These are phyloP conservation scores for Trichocomaceae sp. DNA, from an alignment of 2,329 filamentous ascomycete species.

Conservation along the genomic window DNA sequence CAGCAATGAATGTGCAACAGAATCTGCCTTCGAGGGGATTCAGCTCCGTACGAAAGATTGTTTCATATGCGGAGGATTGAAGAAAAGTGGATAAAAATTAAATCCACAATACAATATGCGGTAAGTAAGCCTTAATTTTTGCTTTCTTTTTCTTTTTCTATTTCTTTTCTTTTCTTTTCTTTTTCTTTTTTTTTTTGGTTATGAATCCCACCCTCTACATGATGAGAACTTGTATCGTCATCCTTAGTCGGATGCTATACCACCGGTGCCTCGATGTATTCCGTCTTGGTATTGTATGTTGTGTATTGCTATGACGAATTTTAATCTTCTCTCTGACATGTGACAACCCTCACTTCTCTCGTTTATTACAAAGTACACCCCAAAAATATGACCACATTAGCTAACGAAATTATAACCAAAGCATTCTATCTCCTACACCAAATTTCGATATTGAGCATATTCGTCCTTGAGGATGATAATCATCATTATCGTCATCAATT, in stretches of 20 bases:
- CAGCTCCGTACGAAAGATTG: slow-evolving; percentile 25
- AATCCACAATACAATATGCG: slow-evolving; percentile 14
- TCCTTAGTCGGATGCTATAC: slow-evolving; percentile 78
- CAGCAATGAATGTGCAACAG: not conserved
- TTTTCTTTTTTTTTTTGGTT: not conserved
- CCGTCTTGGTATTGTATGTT: slow-evolving; percentile 21
- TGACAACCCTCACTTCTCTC: not conserved
- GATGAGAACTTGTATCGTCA: slow-evolving; percentile 94
- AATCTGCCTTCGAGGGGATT: not conserved
- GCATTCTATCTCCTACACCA: not conserved
- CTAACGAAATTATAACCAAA: not conserved
- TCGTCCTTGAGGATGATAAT: not conserved
- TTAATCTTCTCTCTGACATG: slow-evolving; percentile 43
- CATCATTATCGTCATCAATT: not conserved
- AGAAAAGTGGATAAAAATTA: not conserved
- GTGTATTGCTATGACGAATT: slow-evolving; percentile 38
- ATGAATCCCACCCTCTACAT: slow-evolving; percentile 39
- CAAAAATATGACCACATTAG: not conserved
- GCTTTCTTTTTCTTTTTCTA: no score
- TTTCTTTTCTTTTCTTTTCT: slow-evolving; percentile 7
- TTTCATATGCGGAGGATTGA: slow-evolving; percentile 33
- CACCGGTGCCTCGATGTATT: slow-evolving; percentile 20
- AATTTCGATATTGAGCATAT: not conserved
- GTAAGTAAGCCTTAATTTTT: not conserved
- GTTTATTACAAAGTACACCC: not conserved